Evolutionary conservation across 139 green algal species (phyloP), one percentile per base, ranked within the genome.

Genomic region (Trebouxia sp.): DNA sequence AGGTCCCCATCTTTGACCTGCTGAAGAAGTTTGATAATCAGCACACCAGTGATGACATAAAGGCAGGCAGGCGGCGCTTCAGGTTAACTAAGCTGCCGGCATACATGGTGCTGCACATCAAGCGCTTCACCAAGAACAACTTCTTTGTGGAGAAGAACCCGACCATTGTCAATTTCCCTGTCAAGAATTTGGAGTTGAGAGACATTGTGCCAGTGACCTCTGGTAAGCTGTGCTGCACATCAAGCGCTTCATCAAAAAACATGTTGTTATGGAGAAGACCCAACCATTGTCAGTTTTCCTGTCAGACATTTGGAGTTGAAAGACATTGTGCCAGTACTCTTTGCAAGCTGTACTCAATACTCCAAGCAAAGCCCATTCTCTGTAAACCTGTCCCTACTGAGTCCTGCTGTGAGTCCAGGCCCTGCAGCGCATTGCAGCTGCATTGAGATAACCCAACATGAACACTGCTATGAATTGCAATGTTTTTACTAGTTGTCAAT

Each of bases 101-200:
- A n/a, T 96, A 90, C 87, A 81, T 98, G 65, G 85, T 93, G 37
- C 84, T 98, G 39, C 92, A 97, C 85, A 92, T 98, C 78, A 94
- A 94, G 81, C 90, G 96, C 76, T 98, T 99, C 88, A 94, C 90
- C 17, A 97, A 96, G 75, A 98, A 98, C 90, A 94, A 93, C 84
- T 97, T 97, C 80, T 96, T 94, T 83, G 56, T 90, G 24, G 94
- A 98, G 89, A 99, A 99, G 89, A 99, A 99, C 88, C 95, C 94
- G 42, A 99, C 96, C 66, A 93, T 99, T 62, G 96, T 99, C 32
- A 99, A 97, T 85, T 99, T 99, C 82, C 96, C 96, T 0, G 90
- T 98, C 17, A 97, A 97, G 74, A 93, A 92, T 80, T 83, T 99
- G 83, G 93, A 98, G 65, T 83, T 99, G 58, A 38, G 80, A 0